Percentiles rank a stretch among this genome's conserved stretches.
Evolutionary conservation across 2,329 filamentous ascomycete species (phyloP).

Genomic region (Fusarium sp.): DNA sequence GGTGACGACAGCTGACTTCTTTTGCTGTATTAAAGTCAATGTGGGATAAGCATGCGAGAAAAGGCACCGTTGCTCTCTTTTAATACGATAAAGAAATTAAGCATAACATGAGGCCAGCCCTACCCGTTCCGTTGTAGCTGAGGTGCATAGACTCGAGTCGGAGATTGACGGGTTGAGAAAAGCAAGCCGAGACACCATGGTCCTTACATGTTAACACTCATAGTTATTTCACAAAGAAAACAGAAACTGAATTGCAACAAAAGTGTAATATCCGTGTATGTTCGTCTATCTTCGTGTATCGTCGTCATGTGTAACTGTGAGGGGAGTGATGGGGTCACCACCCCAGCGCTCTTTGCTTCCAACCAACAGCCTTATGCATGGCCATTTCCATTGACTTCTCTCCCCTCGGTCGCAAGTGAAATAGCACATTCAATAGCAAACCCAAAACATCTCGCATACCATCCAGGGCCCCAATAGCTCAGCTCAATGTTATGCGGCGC

Average conservation of each 20-base stretch:
- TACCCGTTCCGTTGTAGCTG: neutral
- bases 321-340: too few relatives aligned
- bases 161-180: neutral
- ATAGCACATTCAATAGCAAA: conserved; percentile 38
- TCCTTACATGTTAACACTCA: neutral
- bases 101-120: neutral
- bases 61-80: neutral
- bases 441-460: conserved; percentile 38
- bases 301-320: neutral
- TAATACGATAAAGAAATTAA: neutral
- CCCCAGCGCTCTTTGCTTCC: neutral
- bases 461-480: conserved; percentile 36
- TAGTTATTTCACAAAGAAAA: neutral
- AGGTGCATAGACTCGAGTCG: neutral
- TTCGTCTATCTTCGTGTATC: neutral
- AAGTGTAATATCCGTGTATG: neutral
- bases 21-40: neutral
- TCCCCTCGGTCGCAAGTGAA: conserved; percentile 3
- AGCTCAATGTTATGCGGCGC: conserved; percentile 40
- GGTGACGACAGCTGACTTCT: neutral
- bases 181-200: neutral
- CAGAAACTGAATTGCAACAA: neutral
- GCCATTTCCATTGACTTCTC: neutral
- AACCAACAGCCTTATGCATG: neutral
- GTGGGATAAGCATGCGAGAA: neutral